Conservation (phyloP, 352 stramenopile genomes). For the Phytopythium delawarense region DNA sequence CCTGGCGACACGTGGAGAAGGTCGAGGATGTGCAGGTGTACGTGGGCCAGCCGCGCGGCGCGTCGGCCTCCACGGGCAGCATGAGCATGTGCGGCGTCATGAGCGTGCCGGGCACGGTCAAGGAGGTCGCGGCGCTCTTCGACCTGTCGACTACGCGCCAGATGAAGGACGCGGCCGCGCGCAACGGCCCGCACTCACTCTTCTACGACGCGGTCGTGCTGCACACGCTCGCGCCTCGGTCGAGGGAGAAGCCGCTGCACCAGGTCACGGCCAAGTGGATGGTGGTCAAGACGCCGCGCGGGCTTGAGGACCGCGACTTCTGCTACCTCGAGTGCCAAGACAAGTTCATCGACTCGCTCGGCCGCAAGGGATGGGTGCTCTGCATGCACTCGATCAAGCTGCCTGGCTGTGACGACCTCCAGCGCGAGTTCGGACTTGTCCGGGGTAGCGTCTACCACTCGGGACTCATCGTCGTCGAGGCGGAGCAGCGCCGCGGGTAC, state of each 20-base stretch:
- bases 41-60: conserved; percentile 38
- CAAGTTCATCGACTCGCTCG: conserved; percentile 79
- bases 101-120: conserved; percentile 57
- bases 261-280: conserved; percentile 86
- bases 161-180: conserved; percentile 66
- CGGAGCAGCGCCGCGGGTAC: conserved; percentile 63
- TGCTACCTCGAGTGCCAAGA: conserved; percentile 83
- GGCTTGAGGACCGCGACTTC: conserved; percentile 66
- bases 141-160: conserved; percentile 51
- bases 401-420: conserved; percentile 69
- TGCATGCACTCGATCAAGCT: conserved; percentile 85
- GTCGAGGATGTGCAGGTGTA: conserved; percentile 76
- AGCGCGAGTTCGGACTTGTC: conserved; percentile 69
- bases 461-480: conserved; percentile 79
- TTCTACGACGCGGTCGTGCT: conserved; percentile 75
- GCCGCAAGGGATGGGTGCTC: conserved; percentile 79
- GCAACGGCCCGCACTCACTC: conserved; percentile 37
- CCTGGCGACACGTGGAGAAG: conserved; percentile 78
- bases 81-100: conserved; percentile 73
- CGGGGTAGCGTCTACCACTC: conserved; percentile 82
- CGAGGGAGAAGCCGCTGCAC: conserved; percentile 74
- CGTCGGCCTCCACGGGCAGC: conserved; percentile 1
- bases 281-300: conserved; percentile 48
- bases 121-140: conserved; percentile 73
- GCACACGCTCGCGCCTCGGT: conserved; percentile 57